phyloP scores from a whole-genome alignment of 1,284 basidiomycete genomes.

The Amylostereum chailletii region DNA sequence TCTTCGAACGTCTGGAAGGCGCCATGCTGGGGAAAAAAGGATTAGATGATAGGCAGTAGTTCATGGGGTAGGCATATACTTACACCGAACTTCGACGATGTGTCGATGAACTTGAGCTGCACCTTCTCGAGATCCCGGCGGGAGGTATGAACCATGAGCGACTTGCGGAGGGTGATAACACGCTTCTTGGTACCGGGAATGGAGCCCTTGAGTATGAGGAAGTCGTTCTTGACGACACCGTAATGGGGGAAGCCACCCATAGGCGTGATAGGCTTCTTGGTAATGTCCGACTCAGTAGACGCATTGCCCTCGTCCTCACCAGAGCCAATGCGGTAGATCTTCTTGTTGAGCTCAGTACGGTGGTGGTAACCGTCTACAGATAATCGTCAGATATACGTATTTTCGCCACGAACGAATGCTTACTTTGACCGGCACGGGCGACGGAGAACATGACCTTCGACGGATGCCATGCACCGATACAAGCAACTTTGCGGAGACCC shows the following conservation, averaged over 20 bases:
- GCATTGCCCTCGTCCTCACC: constrained; percentile 80
- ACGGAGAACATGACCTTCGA: constrained; percentile 99
- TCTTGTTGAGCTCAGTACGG: constrained; percentile 98
- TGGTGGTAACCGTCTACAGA: constrained; percentile 91
- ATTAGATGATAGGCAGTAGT: constrained; percentile 7
- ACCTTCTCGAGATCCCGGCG: constrained; percentile 94
- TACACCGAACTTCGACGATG: constrained; percentile 91
- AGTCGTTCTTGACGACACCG: constrained; percentile 98
- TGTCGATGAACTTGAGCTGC: constrained; percentile 98
- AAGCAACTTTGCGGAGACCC: constrained; percentile 99
- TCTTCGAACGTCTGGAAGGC: constrained; percentile 95
- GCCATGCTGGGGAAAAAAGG: constrained; percentile 57
- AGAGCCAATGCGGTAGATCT: constrained; percentile 93
- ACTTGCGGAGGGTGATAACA: constrained; percentile 89
- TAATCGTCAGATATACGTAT: constrained; percentile 10
- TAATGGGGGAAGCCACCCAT: constrained; percentile 99
- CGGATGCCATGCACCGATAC: constrained; percentile 99
- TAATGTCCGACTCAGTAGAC: constrained; percentile 89
- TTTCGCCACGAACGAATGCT: background rate
- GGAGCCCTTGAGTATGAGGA: constrained; percentile 91
- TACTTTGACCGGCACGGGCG: constrained; percentile 98
- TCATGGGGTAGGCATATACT: constrained; percentile 21
- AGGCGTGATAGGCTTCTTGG: constrained; percentile 93
- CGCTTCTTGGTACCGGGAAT: constrained; percentile 97
- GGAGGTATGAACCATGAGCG: constrained; percentile 81